Evolutionary conservation across 352 stramenopile species (phyloP).

Genomic region (Phytophthora gonapodyides): DNA sequence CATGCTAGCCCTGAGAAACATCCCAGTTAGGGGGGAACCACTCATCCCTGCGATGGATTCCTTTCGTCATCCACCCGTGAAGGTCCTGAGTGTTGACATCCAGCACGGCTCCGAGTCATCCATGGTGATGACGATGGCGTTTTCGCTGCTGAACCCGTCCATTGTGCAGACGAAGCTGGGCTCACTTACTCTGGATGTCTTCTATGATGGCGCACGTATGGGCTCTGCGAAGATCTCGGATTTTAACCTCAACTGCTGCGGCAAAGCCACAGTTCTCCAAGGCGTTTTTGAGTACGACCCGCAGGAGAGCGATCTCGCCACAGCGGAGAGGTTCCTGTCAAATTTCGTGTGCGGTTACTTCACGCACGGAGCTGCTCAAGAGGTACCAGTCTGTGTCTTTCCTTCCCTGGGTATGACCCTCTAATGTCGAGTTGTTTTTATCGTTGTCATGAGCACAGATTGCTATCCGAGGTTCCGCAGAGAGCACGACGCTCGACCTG

Average conservation of each 20-base stretch:
- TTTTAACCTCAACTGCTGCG: constrained; percentile 74
- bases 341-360: constrained; percentile 88
- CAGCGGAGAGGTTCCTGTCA: constrained; percentile 68
- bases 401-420: background rate
- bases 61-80: constrained; percentile 64
- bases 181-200: constrained; percentile 56
- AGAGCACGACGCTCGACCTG: constrained; percentile 64
- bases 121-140: constrained; percentile 72
- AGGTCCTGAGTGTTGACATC: constrained; percentile 71
- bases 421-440: constrained; percentile 5
- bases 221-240: constrained; percentile 61
- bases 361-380: constrained; percentile 60
- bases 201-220: constrained; percentile 51
- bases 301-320: constrained; percentile 26
- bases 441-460: constrained; percentile 45
- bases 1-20: constrained; percentile 59
- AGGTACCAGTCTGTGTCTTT: constrained; percentile 42
- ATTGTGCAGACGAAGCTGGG: constrained; percentile 67
- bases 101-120: constrained; percentile 42
- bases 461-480: constrained; percentile 54
- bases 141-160: constrained; percentile 74
- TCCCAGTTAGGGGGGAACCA: constrained; percentile 62
- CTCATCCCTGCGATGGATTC: constrained; percentile 72
- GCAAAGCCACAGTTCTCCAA: constrained; percentile 50
- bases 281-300: constrained; percentile 73